Evolutionary conservation across 768 basidiomycete genomes (phyloP).

Genomic region (Boletus barrowsii): DNA sequence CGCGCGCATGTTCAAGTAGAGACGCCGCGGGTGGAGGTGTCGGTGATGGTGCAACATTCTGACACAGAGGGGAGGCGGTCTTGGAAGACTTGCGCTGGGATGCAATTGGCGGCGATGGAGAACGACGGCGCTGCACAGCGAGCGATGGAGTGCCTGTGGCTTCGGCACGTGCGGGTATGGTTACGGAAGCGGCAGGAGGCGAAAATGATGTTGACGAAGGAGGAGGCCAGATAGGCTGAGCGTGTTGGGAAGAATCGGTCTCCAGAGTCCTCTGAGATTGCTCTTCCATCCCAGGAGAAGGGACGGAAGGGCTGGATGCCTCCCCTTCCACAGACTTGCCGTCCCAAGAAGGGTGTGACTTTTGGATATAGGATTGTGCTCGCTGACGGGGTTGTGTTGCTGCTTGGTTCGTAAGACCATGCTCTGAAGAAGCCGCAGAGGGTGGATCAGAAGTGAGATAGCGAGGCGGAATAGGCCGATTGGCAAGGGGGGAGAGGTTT

Average conservation of each 20-base stretch:
- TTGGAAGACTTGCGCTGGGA: slow-evolving; percentile 18
- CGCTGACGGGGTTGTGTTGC: slow-evolving; percentile 22
- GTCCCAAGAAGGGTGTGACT: slow-evolving; percentile 17
- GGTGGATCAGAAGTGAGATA: slow-evolving; percentile 45
- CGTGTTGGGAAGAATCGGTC: background rate
- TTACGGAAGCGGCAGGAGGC: background rate
- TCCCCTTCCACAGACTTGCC: slow-evolving; percentile 14
- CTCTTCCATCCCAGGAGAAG: slow-evolving; percentile 8
- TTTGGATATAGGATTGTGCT: slow-evolving; percentile 27
- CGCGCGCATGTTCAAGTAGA: slow-evolving; percentile 48
- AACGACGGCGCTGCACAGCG: background rate
- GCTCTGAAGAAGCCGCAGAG: slow-evolving; percentile 42
- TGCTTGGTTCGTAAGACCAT: slow-evolving; percentile 17
- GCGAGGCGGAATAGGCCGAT: slow-evolving; percentile 60
- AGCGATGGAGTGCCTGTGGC: background rate
- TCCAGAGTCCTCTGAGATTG: slow-evolving; percentile 6
- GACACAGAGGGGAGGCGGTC: slow-evolving; percentile 1
- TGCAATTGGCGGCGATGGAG: slow-evolving; percentile 1
- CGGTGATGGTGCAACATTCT: slow-evolving; percentile 12
- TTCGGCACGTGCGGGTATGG: slow-evolving; percentile 4
- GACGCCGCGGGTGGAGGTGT: slow-evolving; percentile 21
- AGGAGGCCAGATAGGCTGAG: slow-evolving; percentile 1
- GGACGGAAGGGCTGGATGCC: background rate
- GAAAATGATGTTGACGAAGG: slow-evolving; percentile 5
- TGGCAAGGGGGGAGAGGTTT: slow-evolving; percentile 50